phyloP scores from a whole-genome alignment of 164 flowering plant species.

The Vitis amurensis region DNA sequence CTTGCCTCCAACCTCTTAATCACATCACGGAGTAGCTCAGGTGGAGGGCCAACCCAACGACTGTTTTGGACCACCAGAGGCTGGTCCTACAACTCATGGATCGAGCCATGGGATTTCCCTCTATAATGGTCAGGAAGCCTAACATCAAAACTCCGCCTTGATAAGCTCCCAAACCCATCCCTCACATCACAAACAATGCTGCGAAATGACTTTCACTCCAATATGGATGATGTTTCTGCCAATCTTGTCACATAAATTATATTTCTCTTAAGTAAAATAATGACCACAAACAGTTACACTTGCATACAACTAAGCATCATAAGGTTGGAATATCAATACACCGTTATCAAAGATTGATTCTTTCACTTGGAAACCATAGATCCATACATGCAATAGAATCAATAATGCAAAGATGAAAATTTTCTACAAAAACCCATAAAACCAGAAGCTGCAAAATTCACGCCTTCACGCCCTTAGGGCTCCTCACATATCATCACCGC shows the following conservation, averaged over 20 bases:
- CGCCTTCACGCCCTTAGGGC: too few species aligned
- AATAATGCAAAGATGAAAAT: too few species aligned
- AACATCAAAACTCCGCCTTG: slow-evolving; percentile 78
- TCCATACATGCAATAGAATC: too few species aligned
- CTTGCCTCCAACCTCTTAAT: slow-evolving; percentile 84
- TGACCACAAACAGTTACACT: neutral
- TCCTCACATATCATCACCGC: too few species aligned
- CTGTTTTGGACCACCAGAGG: slow-evolving; percentile 58
- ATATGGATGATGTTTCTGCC: slow-evolving; percentile 4
- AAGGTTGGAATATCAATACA: too few species aligned
- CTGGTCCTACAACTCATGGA: slow-evolving; percentile 58
- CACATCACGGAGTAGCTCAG: slow-evolving; percentile 84
- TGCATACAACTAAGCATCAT: slow-evolving; percentile 12
- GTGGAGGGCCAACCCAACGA: slow-evolving; percentile 76
- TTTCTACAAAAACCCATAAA: too few species aligned
- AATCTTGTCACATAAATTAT: slow-evolving; percentile 19
- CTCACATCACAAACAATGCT: slow-evolving; percentile 81
- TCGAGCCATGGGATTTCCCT: slow-evolving; percentile 72
- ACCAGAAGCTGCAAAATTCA: too few species aligned
- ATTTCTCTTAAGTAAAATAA: neutral
- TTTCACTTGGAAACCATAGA: too few species aligned
- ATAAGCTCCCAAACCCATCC: slow-evolving; percentile 87
- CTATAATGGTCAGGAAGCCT: slow-evolving; percentile 53
- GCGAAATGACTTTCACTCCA: slow-evolving; percentile 74
- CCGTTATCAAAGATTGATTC: too few species aligned